These are phyloP conservation scores for Phytophthora parvispora DNA, from an alignment of 352 stramenopile genomes.

Conservation along the genomic window DNA sequence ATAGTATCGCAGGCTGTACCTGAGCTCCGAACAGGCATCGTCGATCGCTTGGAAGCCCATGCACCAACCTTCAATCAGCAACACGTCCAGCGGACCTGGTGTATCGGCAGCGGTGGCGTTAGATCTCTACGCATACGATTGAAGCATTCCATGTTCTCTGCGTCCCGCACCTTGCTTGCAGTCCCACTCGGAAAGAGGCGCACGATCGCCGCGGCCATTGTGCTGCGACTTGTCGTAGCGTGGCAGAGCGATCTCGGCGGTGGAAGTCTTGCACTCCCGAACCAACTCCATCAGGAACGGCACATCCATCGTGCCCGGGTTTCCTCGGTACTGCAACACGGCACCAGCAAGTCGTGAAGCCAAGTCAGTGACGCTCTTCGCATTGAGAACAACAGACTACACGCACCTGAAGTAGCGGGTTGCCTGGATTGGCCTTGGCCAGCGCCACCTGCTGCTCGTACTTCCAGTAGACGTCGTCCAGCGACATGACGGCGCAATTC, in stretches of 20 bases:
- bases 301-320: constrained; percentile 86
- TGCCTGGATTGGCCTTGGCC: constrained; percentile 63
- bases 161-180: constrained; percentile 54
- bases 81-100: constrained; percentile 78
- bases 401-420: constrained; percentile 82
- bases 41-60: constrained; percentile 80
- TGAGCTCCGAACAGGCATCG: constrained; percentile 38
- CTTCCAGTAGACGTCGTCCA: constrained; percentile 89
- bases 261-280: constrained; percentile 59
- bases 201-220: constrained; percentile 77
- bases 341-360: neutral
- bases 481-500: constrained; percentile 77
- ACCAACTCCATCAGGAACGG: constrained; percentile 72
- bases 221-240: constrained; percentile 88
- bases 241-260: constrained; percentile 59
- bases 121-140: neutral
- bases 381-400: too few species aligned
- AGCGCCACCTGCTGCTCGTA: constrained; percentile 72
- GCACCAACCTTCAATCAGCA: constrained; percentile 90
- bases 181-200: constrained; percentile 64
- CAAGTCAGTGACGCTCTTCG: too few species aligned
- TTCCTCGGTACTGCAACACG: constrained; percentile 79
- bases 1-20: constrained; percentile 22
- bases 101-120: constrained; percentile 6
- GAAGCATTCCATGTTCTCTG: neutral